phyloP scores from a whole-genome alignment of 2,329 filamentous ascomycete species.

The Shiraia bambusicola region DNA sequence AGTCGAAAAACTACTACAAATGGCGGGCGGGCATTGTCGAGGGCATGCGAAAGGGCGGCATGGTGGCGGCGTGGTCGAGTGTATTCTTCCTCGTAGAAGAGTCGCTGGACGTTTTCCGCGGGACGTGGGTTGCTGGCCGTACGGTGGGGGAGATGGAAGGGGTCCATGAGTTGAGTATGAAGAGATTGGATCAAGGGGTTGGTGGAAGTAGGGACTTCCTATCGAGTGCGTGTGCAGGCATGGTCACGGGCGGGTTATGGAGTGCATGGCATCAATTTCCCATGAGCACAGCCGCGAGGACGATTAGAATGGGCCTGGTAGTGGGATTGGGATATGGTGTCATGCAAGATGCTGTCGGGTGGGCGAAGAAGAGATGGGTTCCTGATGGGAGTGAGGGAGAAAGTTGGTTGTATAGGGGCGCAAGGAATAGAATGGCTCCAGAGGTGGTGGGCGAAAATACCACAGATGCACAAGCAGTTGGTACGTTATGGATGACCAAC shows the following conservation, averaged over 20 bases:
- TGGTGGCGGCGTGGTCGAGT: slow-evolving; percentile 70
- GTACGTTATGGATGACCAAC: too few relatives aligned
- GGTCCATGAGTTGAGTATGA: slow-evolving; percentile 37
- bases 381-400: slow-evolving; percentile 43
- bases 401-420: slow-evolving; percentile 46
- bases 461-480: too few relatives aligned
- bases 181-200: slow-evolving; percentile 28
- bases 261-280: slow-evolving; percentile 84
- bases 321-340: slow-evolving; percentile 80
- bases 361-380: slow-evolving; percentile 69
- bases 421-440: slow-evolving; percentile 32
- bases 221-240: slow-evolving; percentile 78
- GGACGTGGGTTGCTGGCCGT: slow-evolving; percentile 48
- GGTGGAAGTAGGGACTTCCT: slow-evolving; percentile 64
- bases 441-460: not conserved
- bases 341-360: slow-evolving; percentile 72
- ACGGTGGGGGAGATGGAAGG: slow-evolving; percentile 41
- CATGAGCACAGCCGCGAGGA: slow-evolving; percentile 60
- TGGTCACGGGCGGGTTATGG: slow-evolving; percentile 83
- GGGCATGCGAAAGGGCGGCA: slow-evolving; percentile 71
- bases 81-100: slow-evolving; percentile 82
- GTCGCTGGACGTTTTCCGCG: slow-evolving; percentile 70
- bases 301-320: slow-evolving; percentile 75
- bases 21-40: slow-evolving; percentile 76
- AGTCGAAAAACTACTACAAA: slow-evolving; percentile 91